Evolutionary conservation across 805 yeast species (phyloP).

Genomic region (Cyberlindnera misumaiensis): DNA sequence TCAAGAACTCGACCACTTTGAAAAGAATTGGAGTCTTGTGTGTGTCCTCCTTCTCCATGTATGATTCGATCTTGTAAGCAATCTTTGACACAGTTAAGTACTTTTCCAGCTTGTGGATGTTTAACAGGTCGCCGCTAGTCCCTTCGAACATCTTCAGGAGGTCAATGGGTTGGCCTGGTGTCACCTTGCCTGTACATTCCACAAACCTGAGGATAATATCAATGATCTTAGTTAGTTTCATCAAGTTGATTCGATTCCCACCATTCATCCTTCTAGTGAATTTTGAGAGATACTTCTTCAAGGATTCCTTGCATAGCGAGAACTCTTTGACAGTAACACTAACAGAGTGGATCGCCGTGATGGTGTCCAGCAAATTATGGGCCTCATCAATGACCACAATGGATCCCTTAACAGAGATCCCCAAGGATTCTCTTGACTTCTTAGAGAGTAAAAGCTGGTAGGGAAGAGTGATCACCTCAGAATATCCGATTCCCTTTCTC

Average conservation of each 20-base stretch:
- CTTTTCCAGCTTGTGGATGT: conserved; percentile 57
- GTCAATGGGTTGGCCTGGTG: conserved; percentile 49
- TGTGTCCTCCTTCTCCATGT: conserved; percentile 33
- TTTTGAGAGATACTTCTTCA: conserved; percentile 49
- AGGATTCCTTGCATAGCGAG: conserved; percentile 34
- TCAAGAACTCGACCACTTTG: conserved; percentile 57
- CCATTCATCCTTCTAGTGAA: conserved; percentile 62
- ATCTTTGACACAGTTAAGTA: conserved; percentile 66
- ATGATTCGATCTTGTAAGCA: conserved; percentile 77
- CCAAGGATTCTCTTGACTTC: conserved; percentile 51
- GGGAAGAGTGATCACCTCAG: conserved; percentile 80
- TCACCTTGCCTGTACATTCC: conserved; percentile 21
- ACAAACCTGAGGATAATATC: conserved; percentile 46
- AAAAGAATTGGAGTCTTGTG: conserved; percentile 34
- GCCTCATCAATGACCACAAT: conserved; percentile 88
- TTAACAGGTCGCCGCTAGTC: conserved; percentile 62
- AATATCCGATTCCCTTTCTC: conserved; percentile 44
- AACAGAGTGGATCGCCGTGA: conserved; percentile 62
- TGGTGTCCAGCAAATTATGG: conserved; percentile 77
- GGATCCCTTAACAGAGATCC: conserved; percentile 52
- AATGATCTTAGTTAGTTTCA: conserved; percentile 55
- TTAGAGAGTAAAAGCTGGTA: conserved; percentile 68
- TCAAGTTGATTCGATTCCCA: conserved; percentile 62
- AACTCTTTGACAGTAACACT: conserved; percentile 47
- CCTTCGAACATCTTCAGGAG: conserved; percentile 47